phyloP scores from a whole-genome alignment of 2,329 filamentous ascomycete genomes.

The Fusarium gaditjirri region DNA sequence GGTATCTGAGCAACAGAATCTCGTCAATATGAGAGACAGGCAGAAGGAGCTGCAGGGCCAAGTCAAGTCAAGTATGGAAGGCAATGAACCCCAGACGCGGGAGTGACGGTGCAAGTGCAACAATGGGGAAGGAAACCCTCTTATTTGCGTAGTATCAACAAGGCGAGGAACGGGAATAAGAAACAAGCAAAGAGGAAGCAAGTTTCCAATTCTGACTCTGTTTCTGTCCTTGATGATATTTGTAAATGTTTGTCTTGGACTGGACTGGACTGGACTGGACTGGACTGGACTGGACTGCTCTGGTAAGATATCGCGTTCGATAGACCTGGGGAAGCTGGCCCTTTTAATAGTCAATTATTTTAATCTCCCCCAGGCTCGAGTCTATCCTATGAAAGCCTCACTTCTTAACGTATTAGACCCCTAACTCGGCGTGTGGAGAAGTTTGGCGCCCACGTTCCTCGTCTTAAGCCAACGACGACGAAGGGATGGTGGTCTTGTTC shows the following conservation, averaged over 20 bases:
- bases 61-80: background rate
- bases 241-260: background rate
- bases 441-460: conserved; percentile 7
- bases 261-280: too few species aligned
- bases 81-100: conserved; percentile 32
- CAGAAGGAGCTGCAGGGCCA: background rate
- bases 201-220: background rate
- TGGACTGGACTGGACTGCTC: background rate
- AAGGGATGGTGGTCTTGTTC: background rate
- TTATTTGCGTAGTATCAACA: conserved; percentile 36
- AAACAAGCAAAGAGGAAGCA: background rate
- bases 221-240: background rate
- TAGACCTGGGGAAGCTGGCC: background rate
- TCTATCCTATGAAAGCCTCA: conserved; percentile 13
- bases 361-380: background rate
- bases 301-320: background rate
- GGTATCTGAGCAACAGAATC: conserved; percentile 1
- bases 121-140: conserved; percentile 1
- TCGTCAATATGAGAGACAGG: conserved; percentile 40
- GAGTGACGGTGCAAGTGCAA: conserved; percentile 39
- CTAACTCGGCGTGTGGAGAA: conserved; percentile 18
- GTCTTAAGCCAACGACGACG: background rate
- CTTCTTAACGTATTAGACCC: conserved; percentile 8
- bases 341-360: conserved; percentile 35
- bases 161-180: conserved; percentile 21